Evolutionary conservation across 225 moss, liverwort and hornwort species (phyloP).

Genomic region (Physcomitrellopsis africana): DNA sequence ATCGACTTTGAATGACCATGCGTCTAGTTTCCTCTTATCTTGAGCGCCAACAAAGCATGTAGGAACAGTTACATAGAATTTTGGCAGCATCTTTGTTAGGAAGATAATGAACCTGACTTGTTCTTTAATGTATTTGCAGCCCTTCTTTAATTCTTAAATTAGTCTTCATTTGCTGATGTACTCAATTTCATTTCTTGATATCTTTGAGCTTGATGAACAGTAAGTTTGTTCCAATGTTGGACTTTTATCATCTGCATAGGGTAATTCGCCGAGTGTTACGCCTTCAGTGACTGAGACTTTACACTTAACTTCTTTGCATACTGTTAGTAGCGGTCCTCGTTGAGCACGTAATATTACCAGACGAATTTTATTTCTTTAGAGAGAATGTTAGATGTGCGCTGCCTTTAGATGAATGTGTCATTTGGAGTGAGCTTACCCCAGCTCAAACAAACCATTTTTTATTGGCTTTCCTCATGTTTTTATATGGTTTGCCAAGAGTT

Average conservation of each 20-base stretch:
- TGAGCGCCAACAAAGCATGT: slow-evolving; percentile 22
- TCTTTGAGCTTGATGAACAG: slow-evolving; percentile 11
- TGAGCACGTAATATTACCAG: neutral
- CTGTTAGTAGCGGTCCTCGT: neutral
- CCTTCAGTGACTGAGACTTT: neutral
- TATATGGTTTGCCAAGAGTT: neutral
- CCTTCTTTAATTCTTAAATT: neutral
- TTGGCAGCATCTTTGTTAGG: slow-evolving; percentile 31
- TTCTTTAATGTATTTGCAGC: slow-evolving; percentile 20
- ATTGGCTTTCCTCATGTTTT: neutral
- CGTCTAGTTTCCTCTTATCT: slow-evolving; percentile 23
- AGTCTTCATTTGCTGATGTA: slow-evolving; percentile 4
- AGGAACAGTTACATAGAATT: slow-evolving; percentile 24
- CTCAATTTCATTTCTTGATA: neutral
- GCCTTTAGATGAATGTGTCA: slow-evolving; percentile 15
- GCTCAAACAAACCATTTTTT: slow-evolving; percentile 13
- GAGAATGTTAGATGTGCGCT: slow-evolving; percentile 17
- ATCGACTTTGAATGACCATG: slow-evolving; percentile 26
- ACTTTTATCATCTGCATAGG: neutral
- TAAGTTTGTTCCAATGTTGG: neutral
- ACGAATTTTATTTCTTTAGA: neutral
- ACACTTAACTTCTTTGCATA: neutral
- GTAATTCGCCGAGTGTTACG: neutral
- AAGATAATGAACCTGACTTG: slow-evolving; percentile 21
- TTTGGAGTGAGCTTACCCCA: slow-evolving; percentile 17